Evolutionary conservation across 805 yeast species (phyloP), one percentile per base, ranked within the genome.

Genomic region (Torulaspora maleeae): DNA sequence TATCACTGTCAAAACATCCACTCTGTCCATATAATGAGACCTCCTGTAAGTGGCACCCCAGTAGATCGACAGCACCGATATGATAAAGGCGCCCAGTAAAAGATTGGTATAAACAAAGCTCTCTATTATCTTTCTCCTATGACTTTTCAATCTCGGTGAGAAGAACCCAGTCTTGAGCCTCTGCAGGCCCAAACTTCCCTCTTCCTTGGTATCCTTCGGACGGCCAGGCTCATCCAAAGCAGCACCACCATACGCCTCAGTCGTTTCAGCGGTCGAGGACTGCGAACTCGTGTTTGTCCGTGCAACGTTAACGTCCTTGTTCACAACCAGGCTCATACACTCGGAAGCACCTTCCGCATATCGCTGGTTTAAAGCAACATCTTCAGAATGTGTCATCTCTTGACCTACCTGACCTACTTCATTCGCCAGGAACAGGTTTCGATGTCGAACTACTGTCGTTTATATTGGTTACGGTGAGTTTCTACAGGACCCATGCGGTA

Each of bases 41-140:
- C 68, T 56, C 36, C 60, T 45, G 44, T 68, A 68, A 2, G 60
- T 47, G 4, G 72, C 63, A 13, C 73, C 73, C 70, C 72, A 67
- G 43, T 67, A 69, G 1, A 68, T 54, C 6, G 63, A 54, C 15
- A 68, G 44, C 11, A 61, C 55, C 1, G 54, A 32, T 15, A 56
- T 42, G 17, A 62, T 51, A 10, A 63, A 53, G 13, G 57, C 16
- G 1, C 57, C 52, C 9, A 67, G 39, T 8, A 57, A 28, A 2
- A 59, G 9, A 40, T 56, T 49, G 11, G 48, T 52, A 17, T 39
- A 11, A 24, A 46, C 22, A 42, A 53, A 57, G 40, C 37, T 44
- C 20, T 12, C 16, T 4, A 46, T 27, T 1, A 50, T 44, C 13
- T 40, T 46, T 12, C 43, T 46, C n/a, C 56, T 49, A 10, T 49